Evolutionary conservation across 768 basidiomycete genomes (phyloP).

Genomic region (Dioszegia hungarica): DNA sequence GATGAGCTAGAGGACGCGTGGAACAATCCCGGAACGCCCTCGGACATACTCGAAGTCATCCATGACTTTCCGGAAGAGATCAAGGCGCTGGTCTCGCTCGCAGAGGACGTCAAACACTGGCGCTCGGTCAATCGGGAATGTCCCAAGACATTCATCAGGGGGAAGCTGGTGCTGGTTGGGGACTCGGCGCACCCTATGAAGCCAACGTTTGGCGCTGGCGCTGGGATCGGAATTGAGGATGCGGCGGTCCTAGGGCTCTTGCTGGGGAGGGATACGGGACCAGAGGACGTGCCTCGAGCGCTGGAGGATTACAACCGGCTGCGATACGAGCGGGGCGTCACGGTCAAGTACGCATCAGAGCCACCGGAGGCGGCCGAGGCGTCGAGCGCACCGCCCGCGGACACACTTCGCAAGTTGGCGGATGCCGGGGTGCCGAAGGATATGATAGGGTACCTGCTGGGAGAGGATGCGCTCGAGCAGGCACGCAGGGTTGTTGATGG

Average conservation of each 20-base stretch:
- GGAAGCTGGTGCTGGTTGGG: slow-evolving; percentile 3
- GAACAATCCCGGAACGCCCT: background rate
- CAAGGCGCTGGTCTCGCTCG: background rate
- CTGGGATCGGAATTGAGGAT: slow-evolving; percentile 20
- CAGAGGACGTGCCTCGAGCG: background rate
- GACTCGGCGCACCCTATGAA: slow-evolving; percentile 19
- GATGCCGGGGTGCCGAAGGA: background rate
- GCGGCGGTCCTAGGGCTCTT: slow-evolving; percentile 13
- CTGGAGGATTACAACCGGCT: background rate
- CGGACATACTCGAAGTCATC: background rate
- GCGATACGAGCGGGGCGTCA: background rate
- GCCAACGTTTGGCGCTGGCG: slow-evolving; percentile 10
- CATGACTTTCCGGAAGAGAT: background rate
- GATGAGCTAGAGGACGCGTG: slow-evolving; percentile 5
- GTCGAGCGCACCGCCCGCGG: background rate
- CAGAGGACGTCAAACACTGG: slow-evolving; percentile 10
- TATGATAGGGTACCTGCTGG: background rate
- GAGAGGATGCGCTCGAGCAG: background rate
- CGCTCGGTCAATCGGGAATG: background rate
- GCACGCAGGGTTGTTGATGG: background rate
- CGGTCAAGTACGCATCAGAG: slow-evolving; percentile 1
- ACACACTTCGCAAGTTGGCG: background rate
- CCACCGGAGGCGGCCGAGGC: background rate
- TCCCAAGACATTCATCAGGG: background rate
- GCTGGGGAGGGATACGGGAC: background rate